These are phyloP conservation scores for Pythium phragmitis DNA, from an alignment of 352 stramenopile species.

Conservation along the genomic window DNA sequence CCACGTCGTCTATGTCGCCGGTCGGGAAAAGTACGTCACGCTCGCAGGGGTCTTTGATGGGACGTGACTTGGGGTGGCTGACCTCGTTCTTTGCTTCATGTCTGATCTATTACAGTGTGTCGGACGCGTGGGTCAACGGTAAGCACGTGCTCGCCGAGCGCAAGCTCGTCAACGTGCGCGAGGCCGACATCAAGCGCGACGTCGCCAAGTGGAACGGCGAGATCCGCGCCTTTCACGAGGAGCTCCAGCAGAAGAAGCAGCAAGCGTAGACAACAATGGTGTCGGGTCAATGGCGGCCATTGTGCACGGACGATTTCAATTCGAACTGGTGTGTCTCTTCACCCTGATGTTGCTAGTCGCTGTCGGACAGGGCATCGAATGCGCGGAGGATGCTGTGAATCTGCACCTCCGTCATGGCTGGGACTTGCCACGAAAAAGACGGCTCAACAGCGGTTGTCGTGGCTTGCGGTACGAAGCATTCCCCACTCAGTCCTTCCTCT, in stretches of 20 bases:
- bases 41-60: neutral
- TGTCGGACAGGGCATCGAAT: neutral
- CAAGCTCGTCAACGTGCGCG: constrained; percentile 75
- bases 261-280: constrained; percentile 37
- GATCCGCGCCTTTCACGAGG: constrained; percentile 58
- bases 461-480: neutral
- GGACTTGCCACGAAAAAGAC: constrained; percentile 15
- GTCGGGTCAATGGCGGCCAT: constrained; percentile 32
- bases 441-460: neutral
- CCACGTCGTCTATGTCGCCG: constrained; percentile 85
- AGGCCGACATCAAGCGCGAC: constrained; percentile 54
- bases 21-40: constrained; percentile 59
- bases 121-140: constrained; percentile 89
- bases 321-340: constrained; percentile 86
- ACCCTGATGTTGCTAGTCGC: constrained; percentile 61
- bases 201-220: constrained; percentile 58
- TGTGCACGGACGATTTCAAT: constrained; percentile 77
- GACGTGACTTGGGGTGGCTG: neutral
- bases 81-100: neutral
- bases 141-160: constrained; percentile 71
- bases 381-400: constrained; percentile 15
- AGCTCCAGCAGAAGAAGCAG: constrained; percentile 49
- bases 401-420: neutral
- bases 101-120: constrained; percentile 47
- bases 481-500: constrained; percentile 41